These are phyloP conservation scores for Isoetes taiwanensis DNA, from an alignment of 75 land plant genomes.

Conservation along the genomic window DNA sequence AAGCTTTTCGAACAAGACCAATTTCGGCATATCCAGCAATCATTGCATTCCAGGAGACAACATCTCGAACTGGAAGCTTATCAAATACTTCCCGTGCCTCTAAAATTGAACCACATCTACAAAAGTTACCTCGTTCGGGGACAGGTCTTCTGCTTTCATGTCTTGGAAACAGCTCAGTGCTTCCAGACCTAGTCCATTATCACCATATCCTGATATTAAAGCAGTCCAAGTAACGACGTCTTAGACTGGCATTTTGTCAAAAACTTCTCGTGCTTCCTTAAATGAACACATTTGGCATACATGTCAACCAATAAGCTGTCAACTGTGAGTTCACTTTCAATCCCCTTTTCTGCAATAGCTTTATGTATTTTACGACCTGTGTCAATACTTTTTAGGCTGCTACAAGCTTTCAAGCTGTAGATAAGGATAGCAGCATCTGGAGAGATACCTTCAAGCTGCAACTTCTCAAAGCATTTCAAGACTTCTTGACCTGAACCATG, in stretches of 20 bases:
- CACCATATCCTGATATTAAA: conserved; percentile 10
- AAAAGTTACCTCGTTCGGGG: no score
- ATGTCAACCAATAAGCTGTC: conserved; percentile 7
- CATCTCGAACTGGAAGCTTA: conserved; percentile 13
- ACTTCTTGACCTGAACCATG: conserved; percentile 11
- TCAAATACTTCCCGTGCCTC: neutral
- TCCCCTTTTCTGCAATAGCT: neutral
- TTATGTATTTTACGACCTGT: conserved; percentile 7
- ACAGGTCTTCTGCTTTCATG: no score
- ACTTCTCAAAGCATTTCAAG: conserved; percentile 1
- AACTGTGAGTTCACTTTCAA: neutral
- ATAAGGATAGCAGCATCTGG: conserved; percentile 10
- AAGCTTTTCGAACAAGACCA: conserved; percentile 10
- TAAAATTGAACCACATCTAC: no score
- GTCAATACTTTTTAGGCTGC: neutral
- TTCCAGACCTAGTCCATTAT: conserved; percentile 4
- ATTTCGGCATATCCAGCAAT: conserved; percentile 14
- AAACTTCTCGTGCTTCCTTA: conserved; percentile 11
- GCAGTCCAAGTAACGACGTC: conserved; percentile 10
- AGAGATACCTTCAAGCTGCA: conserved; percentile 6
- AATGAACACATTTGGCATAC: conserved; percentile 13
- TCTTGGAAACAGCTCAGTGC: no score
- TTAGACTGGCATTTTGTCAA: conserved; percentile 8
- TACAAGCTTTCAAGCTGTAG: conserved; percentile 10
- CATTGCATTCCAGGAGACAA: conserved; percentile 15